These are phyloP conservation scores for Nicotiana tomentosiformis DNA, from an alignment of 257 asterid genomes.

Conservation along the genomic window DNA sequence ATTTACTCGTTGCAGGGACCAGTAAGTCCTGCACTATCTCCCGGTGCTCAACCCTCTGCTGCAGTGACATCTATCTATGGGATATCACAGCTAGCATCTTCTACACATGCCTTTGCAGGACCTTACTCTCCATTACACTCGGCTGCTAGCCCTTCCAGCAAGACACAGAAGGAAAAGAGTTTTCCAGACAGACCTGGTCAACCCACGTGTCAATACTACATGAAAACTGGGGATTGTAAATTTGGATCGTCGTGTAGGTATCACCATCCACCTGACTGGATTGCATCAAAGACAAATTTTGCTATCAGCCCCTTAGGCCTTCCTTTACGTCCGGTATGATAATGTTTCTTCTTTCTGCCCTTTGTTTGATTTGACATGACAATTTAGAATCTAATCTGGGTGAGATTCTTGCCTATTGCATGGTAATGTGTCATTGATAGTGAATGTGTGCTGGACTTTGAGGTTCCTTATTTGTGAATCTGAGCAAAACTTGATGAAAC, in stretches of 20 bases:
- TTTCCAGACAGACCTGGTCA: conserved; percentile 81
- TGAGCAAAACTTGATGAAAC: not conserved
- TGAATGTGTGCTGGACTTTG: not conserved
- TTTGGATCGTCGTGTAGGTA: conserved; percentile 73
- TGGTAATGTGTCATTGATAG: not conserved
- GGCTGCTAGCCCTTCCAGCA: conserved; percentile 39
- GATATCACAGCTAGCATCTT: conserved; percentile 48
- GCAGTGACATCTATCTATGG: conserved; percentile 58
- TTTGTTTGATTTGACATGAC: not conserved
- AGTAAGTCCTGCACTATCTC: conserved; percentile 58
- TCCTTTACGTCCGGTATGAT: conserved; percentile 82
- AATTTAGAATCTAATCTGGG: not conserved
- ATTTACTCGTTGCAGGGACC: conserved; percentile 48
- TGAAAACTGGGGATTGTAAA: conserved; percentile 91
- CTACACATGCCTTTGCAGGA: conserved; percentile 49
- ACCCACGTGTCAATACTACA: conserved; percentile 69
- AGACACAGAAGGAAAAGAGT: conserved; percentile 31
- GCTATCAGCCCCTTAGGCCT: conserved; percentile 74
- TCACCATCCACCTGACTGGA: conserved; percentile 77
- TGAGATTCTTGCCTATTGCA: conserved; percentile 4
- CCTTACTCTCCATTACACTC: conserved; percentile 40
- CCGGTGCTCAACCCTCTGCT: conserved; percentile 49
- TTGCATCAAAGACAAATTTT: conserved; percentile 31
- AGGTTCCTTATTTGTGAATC: not conserved
- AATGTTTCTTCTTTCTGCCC: not conserved